phyloP scores from a whole-genome alignment of 805 yeast genomes.

The Candida alai region DNA sequence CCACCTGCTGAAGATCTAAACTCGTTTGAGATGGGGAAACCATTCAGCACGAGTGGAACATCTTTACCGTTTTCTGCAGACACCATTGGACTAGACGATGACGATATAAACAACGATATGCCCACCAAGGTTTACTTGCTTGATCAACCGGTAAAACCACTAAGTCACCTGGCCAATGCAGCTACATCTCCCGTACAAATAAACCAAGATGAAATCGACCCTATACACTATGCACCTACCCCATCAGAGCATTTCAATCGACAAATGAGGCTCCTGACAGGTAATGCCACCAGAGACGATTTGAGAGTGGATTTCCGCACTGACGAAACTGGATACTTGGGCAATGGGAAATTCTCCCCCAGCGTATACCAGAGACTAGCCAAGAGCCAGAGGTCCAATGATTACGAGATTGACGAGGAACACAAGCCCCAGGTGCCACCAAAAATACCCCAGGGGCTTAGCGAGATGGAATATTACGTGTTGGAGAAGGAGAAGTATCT shows the following conservation, averaged over 20 bases:
- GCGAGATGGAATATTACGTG: constrained; percentile 40
- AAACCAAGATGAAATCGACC: constrained; percentile 28
- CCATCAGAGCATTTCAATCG: constrained; percentile 39
- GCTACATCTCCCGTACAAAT: constrained; percentile 2
- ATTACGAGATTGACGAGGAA: constrained; percentile 18
- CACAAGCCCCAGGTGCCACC: constrained; percentile 42
- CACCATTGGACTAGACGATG: constrained; percentile 32
- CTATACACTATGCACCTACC: constrained; percentile 44
- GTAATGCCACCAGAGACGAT: constrained; percentile 17
- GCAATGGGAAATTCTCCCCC: constrained; percentile 39
- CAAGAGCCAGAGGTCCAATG: constrained; percentile 5
- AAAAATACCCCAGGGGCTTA: constrained; percentile 39
- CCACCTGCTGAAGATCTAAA: constrained; percentile 17
- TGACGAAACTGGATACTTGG: constrained; percentile 36
- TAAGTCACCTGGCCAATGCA: constrained; percentile 18
- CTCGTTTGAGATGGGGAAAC: neutral
- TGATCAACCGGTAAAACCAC: constrained; percentile 31
- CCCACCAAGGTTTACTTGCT: constrained; percentile 36
- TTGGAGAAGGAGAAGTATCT: constrained; percentile 38
- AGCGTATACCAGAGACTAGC: constrained; percentile 31
- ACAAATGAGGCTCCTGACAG: constrained; percentile 20
- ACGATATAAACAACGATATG: constrained; percentile 9
- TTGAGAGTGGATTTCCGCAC: constrained; percentile 26
- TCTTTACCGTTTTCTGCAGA: constrained; percentile 42
- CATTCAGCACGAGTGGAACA: constrained; percentile 12